phyloP scores from a whole-genome alignment of 257 asterid species.

The Gentiana macrophylla region DNA sequence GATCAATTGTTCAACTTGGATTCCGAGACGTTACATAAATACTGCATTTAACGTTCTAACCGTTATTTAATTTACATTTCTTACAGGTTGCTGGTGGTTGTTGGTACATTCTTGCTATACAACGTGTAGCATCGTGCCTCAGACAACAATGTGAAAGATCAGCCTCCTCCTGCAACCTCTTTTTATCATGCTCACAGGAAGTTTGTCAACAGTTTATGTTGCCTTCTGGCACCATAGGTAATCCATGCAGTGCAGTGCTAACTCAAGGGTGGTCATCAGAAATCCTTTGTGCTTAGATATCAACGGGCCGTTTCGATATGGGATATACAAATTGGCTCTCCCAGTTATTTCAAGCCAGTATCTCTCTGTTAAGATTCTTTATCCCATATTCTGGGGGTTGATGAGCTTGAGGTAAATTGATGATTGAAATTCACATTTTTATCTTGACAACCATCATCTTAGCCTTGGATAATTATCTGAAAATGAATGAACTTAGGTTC shows the following conservation, averaged over 20 bases:
- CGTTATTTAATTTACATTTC: not conserved
- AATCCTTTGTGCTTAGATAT: constrained; percentile 57
- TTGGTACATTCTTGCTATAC: constrained; percentile 90
- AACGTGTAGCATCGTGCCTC: constrained; percentile 75
- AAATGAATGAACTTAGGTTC: no score
- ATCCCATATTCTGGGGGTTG: constrained; percentile 93
- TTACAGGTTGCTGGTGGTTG: constrained; percentile 90
- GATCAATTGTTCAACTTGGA: no score
- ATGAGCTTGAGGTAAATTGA: constrained; percentile 71
- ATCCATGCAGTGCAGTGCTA: constrained; percentile 45
- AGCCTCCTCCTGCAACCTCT: constrained; percentile 30
- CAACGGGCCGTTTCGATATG: constrained; percentile 68
- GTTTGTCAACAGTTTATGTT: constrained; percentile 59
- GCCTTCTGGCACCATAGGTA: constrained; percentile 34
- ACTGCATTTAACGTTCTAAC: no score
- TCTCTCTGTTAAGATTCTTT: constrained; percentile 66
- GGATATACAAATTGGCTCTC: constrained; percentile 84
- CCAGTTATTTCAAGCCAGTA: constrained; percentile 83
- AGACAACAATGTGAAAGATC: constrained; percentile 43
- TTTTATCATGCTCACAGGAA: constrained; percentile 68
- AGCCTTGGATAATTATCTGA: no score
- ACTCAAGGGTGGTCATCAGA: constrained; percentile 24
- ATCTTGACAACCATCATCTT: no score
- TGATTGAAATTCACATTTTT: not conserved
- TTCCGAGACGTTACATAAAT: no score